These are phyloP conservation scores for Eucalyptus melliodora DNA, from an alignment of 345 rosid genomes.

Conservation along the genomic window DNA sequence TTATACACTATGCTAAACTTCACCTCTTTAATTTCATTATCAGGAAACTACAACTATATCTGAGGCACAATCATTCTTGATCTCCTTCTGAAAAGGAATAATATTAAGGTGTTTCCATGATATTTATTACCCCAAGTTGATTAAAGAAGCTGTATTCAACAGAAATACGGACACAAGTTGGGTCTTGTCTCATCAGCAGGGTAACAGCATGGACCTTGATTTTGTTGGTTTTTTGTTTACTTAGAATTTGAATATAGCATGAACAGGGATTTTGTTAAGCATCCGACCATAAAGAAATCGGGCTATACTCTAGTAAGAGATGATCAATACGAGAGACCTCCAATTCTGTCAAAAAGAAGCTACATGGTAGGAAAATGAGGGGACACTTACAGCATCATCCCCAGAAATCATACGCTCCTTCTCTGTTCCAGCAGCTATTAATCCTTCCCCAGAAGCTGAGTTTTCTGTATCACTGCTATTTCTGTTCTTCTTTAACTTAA, in stretches of 20 bases:
- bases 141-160: background rate
- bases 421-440: conserved; percentile 88
- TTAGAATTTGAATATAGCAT: background rate
- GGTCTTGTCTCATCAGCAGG: background rate
- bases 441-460: conserved; percentile 45
- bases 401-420: conserved; percentile 72
- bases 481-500: conserved; percentile 61
- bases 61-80: background rate
- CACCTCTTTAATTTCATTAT: background rate
- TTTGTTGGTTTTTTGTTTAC: background rate
- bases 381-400: conserved; percentile 77
- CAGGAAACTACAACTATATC: background rate
- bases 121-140: background rate
- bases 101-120: background rate
- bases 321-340: background rate
- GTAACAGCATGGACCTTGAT: background rate
- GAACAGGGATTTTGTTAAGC: background rate
- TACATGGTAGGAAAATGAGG: background rate
- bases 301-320: background rate
- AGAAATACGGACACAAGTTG: background rate
- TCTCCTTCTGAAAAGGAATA: background rate
- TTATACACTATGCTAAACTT: background rate
- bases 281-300: background rate
- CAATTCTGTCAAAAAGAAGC: background rate
- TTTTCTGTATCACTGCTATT: conserved; percentile 35